phyloP scores from a whole-genome alignment of 2,329 filamentous ascomycete genomes.

The Acrocalymma vagum region DNA sequence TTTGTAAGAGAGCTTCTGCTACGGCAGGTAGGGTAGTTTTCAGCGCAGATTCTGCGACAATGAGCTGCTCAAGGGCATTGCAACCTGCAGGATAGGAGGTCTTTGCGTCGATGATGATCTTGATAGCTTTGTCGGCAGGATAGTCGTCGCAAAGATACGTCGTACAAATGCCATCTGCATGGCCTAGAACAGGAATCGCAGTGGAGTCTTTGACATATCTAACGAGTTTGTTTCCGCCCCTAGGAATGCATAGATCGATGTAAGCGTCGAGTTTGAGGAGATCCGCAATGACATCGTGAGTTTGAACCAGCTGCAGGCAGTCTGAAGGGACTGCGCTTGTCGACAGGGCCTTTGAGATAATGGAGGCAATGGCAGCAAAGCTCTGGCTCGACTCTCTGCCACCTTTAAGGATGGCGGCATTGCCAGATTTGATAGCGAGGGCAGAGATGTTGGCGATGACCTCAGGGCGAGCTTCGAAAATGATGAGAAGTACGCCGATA shows the following conservation, averaged over 20 bases:
- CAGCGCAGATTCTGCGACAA: slow-evolving; percentile 79
- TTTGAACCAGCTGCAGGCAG: slow-evolving; percentile 92
- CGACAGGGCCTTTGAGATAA: slow-evolving; percentile 81
- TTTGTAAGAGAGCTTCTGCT: slow-evolving; percentile 75
- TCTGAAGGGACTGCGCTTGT: slow-evolving; percentile 80
- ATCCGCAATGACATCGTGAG: slow-evolving; percentile 86
- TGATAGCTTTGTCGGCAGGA: slow-evolving; percentile 73
- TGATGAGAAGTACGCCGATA: slow-evolving; percentile 96
- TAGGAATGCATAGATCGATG: slow-evolving; percentile 94
- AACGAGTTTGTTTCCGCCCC: slow-evolving; percentile 90
- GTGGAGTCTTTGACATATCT: slow-evolving; percentile 89
- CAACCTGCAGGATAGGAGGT: slow-evolving; percentile 94
- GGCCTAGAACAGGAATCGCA: slow-evolving; percentile 93
- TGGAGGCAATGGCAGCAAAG: slow-evolving; percentile 88
- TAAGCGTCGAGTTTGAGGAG: slow-evolving; percentile 85
- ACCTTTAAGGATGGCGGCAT: slow-evolving; percentile 95
- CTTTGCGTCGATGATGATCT: slow-evolving; percentile 89
- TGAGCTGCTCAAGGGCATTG: slow-evolving; percentile 90
- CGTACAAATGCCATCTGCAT: slow-evolving; percentile 92
- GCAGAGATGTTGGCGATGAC: slow-evolving; percentile 98
- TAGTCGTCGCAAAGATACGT: slow-evolving; percentile 85
- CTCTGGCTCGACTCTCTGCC: slow-evolving; percentile 95
- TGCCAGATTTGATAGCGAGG: slow-evolving; percentile 95
- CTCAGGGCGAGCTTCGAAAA: slow-evolving; percentile 96
- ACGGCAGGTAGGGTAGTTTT: slow-evolving; percentile 73